Evolutionary conservation across 1,284 basidiomycete genomes (phyloP).

Genomic region (Leccinum cinnamomeum): DNA sequence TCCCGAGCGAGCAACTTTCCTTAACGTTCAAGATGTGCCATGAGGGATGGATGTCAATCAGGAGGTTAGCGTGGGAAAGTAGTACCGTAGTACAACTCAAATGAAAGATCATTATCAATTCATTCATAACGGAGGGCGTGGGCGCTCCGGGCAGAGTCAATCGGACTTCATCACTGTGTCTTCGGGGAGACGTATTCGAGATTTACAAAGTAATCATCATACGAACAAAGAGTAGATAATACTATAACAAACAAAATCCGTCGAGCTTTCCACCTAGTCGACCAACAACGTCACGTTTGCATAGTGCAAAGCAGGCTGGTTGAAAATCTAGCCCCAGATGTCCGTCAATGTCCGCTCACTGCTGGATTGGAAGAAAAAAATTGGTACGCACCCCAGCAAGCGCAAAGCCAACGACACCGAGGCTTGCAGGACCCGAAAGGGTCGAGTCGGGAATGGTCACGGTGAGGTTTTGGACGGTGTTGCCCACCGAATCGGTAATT

Average conservation of each 20-base stretch:
- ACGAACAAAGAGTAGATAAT: background rate
- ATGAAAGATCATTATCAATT: no score
- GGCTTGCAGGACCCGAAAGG: background rate
- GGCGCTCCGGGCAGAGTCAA: background rate
- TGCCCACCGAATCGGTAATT: background rate
- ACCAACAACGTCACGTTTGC: constrained; percentile 1
- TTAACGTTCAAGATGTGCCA: no score
- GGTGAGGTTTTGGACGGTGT: background rate
- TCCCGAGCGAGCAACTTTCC: no score
- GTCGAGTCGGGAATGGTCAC: background rate
- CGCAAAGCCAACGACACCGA: background rate
- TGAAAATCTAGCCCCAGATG: background rate
- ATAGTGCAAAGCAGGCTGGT: constrained; percentile 1
- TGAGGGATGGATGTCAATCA: no score
- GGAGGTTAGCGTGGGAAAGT: no score
- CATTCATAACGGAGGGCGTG: no score
- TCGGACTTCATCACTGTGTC: background rate
- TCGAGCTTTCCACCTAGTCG: background rate
- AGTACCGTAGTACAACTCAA: no score
- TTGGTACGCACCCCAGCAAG: background rate
- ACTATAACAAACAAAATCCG: background rate
- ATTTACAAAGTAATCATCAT: background rate
- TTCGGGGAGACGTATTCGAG: background rate
- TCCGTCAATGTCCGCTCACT: background rate
- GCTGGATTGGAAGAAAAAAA: no score